Evolutionary conservation across 768 basidiomycete genomes (phyloP), one percentile per base, ranked within the genome.

Genomic region (Chalciporus pseudorubinellus): DNA sequence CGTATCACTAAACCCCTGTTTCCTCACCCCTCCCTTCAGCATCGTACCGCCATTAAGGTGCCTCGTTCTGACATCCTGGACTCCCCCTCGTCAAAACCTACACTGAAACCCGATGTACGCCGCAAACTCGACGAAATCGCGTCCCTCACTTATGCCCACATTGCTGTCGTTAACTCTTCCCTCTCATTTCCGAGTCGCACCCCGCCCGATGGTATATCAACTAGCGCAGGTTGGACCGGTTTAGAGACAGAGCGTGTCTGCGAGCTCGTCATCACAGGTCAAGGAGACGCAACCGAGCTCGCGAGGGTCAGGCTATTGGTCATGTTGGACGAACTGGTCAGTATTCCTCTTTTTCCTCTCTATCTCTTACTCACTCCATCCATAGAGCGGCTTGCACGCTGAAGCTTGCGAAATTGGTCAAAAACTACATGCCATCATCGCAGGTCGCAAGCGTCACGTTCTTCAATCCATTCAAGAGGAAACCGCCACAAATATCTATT

Each of bases 401-500:
- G 95, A 98, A 66, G 70, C 82, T 26, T 89, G 89, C 71, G 95
- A 98, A 70, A 90, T 99, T 58, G 95, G 98, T 68, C 89, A 91
- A 70, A 95, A 95, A 65, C 72, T 98, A 2, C 95, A 97, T 68
- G 82, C 86, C 36, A 92, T 97, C 66, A 79, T 97, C 55, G 90
- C 92, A 18, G 92, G 91, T 34, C 84, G 92, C 52, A 95, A 95
- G 70, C 87, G 95, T 42, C 77, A 78, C 52, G 79, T 87, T 28
- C 75, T 99, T 31, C 95, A 98, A 69, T 78, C 87, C 8, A 95
- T 99, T 44, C 92, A 95, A 66, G 93, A 98, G 70, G 94, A 98
- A 69, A 98, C 95, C 0, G 95, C 87, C 0, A 98, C 95, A 47
- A 98, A 98, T 63, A 92, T 98, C 55, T 98, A 98, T 70, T 82